Conservation (phyloP, 441 rosid genomes). For the Pelargonium fulgidum region DNA sequence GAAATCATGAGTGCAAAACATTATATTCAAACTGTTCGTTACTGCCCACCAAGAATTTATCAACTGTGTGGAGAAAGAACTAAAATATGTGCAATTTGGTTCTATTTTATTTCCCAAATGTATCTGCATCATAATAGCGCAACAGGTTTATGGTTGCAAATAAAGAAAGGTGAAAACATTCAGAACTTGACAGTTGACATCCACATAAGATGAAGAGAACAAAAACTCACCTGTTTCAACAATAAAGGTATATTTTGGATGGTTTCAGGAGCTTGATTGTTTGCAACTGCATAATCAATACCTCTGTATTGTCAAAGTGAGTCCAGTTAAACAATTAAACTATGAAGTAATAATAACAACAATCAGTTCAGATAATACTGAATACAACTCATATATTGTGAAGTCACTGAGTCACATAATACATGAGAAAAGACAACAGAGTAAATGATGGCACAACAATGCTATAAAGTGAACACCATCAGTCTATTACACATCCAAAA, state of each 20-base stretch:
- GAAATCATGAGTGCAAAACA: neutral
- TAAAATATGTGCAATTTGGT: neutral
- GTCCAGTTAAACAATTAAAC: conserved; percentile 19
- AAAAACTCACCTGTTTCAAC: conserved; percentile 49
- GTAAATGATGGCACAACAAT: neutral
- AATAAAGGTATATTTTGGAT: conserved; percentile 44
- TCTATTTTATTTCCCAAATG: neutral
- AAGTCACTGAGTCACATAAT: neutral
- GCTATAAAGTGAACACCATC: too few relatives aligned
- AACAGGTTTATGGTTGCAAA: neutral
- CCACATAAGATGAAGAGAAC: neutral
- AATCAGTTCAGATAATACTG: conserved; percentile 7
- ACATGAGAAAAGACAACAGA: neutral
- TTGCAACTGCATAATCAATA: conserved; percentile 78
- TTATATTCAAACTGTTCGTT: neutral
- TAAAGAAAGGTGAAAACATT: neutral
- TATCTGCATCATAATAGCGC: neutral
- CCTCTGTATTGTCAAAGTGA: conserved; percentile 51
- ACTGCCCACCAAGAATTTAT: neutral
- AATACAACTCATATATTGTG: neutral
- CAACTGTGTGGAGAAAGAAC: neutral
- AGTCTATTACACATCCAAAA: neutral
- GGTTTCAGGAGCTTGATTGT: conserved; percentile 52
- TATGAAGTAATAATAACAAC: neutral
- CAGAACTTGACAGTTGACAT: neutral